Conservation (phyloP, 1,284 basidiomycete genomes). For the Hemileia vastatrix region DNA sequence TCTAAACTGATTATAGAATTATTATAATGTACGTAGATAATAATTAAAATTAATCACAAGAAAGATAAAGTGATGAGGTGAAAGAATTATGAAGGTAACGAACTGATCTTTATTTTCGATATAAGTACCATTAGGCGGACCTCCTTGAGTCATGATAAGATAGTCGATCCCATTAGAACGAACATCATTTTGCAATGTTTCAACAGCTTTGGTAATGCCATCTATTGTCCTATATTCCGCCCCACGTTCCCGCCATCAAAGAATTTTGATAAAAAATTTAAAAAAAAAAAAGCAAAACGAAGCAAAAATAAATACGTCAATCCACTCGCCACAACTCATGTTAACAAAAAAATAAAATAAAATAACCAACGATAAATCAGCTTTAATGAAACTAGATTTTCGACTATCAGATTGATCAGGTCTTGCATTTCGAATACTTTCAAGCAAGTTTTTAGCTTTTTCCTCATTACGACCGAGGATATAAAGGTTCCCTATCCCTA, state of each 20-base stretch:
- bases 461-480: conserved; percentile 43
- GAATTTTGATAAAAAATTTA: neutral
- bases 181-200: conserved; percentile 4
- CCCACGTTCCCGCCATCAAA: no score
- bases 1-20: conserved; percentile 30
- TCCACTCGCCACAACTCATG: neutral
- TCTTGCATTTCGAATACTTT: conserved; percentile 26
- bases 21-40: conserved; percentile 18
- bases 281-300: neutral
- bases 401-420: neutral
- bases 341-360: neutral
- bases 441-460: conserved; percentile 36
- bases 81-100: no score
- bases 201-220: conserved; percentile 4
- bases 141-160: conserved; percentile 43
- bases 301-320: neutral
- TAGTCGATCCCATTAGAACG: conserved; percentile 38
- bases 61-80: no score
- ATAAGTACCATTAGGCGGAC: conserved; percentile 27
- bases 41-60: no score
- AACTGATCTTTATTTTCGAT: conserved; percentile 23
- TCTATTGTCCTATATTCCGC: conserved; percentile 17
- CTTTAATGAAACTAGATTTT: conserved; percentile 19
- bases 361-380: conserved; percentile 20
- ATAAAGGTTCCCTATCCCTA: conserved; percentile 42